These are phyloP conservation scores for Sporothrix curviconia DNA, from an alignment of 2,329 filamentous ascomycete genomes.

Conservation along the genomic window DNA sequence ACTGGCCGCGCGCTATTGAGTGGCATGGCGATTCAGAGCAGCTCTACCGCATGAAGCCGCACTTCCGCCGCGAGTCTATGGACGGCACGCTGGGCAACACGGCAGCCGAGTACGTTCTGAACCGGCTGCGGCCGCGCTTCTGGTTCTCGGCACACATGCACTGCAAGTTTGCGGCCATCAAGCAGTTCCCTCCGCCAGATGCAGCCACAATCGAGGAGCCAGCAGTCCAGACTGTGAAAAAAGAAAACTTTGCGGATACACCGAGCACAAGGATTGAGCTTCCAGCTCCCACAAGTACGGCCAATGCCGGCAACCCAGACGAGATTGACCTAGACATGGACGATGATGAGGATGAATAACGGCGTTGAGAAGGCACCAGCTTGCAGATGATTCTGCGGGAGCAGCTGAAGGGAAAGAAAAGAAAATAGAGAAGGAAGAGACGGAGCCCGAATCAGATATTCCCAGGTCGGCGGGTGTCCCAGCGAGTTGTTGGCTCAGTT, in stretches of 20 bases:
- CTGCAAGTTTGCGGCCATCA: constrained; percentile 72
- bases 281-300: background rate
- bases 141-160: constrained; percentile 97
- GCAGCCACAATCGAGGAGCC: constrained; percentile 16
- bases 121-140: constrained; percentile 70
- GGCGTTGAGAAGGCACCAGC: no score
- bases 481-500: constrained; percentile 65
- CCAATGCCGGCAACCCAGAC: constrained; percentile 46
- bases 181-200: constrained; percentile 37
- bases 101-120: constrained; percentile 73
- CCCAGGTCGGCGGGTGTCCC: constrained; percentile 38
- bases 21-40: constrained; percentile 61
- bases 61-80: constrained; percentile 68
- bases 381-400: constrained; percentile 11
- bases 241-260: background rate
- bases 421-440: constrained; percentile 11
- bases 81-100: constrained; percentile 70
- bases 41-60: constrained; percentile 66
- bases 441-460: background rate
- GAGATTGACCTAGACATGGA: constrained; percentile 66
- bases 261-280: background rate
- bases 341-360: constrained; percentile 43
- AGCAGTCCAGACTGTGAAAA: constrained; percentile 2
- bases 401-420: background rate
- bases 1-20: constrained; percentile 87